Evolutionary conservation across 805 yeast species (phyloP), one percentile per base, ranked within the genome.

Genomic region (Blastobotrys parvus): DNA sequence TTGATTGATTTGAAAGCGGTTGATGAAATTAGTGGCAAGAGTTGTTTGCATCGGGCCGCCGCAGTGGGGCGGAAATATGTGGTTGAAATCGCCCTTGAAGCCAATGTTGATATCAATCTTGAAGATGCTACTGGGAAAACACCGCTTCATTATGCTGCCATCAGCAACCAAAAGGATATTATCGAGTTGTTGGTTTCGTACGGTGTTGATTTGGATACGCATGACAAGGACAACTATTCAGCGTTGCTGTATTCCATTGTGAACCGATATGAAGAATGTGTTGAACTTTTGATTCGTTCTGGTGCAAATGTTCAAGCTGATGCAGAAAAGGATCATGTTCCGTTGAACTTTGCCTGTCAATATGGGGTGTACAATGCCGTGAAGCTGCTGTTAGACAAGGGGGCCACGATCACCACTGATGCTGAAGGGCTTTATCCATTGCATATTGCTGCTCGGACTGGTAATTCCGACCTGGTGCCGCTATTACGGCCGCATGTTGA

Each of bases 381-480:
- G 15, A 74, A 79, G 50, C 65, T 78, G 43, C 63, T 88, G 10
- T 63, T 89, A 32, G 65, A 71, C 20, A 60, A 66, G 37, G 57
- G 38, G 61, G 67, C 20, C 42, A 69, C 46, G 51, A 55, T 63
- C 60, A 50, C 77, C 64, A 65, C 82, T 60, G 76, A 90, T 58
- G 94, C 94, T 0, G 96, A 90, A 64, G 73, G 98, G 1, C 70
- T 88, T 38, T 75, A 78, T 35, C 95, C 97, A 0, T 65, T 90
- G 36, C 98, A 92, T 60, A 82, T 90, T 29, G 87, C 81, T 21
- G 89, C 97, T 0, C 75, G 92, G 40, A 78, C 82, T 4, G 97
- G 97, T 1, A 87, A 81, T 57, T 68, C 70, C 49, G 67, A 77
- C 45, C 68, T 90, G 25, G 78, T 92, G 10, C 75, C 80, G 23